Base-by-base conservation (phyloP, 1,284 basidiomycete species). In the Rhodotorula sp. region DNA sequence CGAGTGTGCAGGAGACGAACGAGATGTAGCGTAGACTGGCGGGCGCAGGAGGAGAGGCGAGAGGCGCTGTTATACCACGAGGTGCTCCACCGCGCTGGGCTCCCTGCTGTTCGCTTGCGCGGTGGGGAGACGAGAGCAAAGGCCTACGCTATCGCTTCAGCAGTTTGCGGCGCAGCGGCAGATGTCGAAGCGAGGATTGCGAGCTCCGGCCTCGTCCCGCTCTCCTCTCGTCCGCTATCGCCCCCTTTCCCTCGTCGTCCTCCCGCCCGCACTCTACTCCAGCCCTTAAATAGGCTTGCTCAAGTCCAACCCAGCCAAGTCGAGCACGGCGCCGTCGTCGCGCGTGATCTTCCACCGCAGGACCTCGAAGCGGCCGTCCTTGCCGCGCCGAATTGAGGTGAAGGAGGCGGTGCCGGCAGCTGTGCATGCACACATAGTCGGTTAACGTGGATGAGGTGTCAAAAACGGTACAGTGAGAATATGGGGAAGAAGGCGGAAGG, bases 311-410 rank as follows among this genome's bases (percentile, higher is more conserved):
- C 60, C 66, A 9, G 60, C 50, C 19, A 77, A 21, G 48, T 77
- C 76, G n/a, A 77, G 62, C 29, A 75, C 73, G 34, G 57, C 59
- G 0, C 76, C 76, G 59, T 77, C 74, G 54, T 77, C 73, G 15
- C 74, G 53, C 27, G 70, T 73, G 12, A 77, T 63, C 56, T 68
- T 75, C 76, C 76, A 77, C 39, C 76, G 66, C 64, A 77, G 37
- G 39, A 77, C 76, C 46, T 77, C 73, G 46, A 77, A 77, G 5
- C 67, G 61, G 10, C 69, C 69, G 36, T 58, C 61, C 60, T 77
- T 75, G 59, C 74, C 74, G n/a, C 71, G 34, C 9, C 76, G 70
- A 55, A 77, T 70, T 25, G 76, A 75, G 27, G 76, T 77, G 66
- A 75, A 77, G 19, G 67, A 62, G n/a, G 76, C 76, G 21, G 70